Conservation (phyloP, 306 rosid species). For the Trifolium pratense region DNA sequence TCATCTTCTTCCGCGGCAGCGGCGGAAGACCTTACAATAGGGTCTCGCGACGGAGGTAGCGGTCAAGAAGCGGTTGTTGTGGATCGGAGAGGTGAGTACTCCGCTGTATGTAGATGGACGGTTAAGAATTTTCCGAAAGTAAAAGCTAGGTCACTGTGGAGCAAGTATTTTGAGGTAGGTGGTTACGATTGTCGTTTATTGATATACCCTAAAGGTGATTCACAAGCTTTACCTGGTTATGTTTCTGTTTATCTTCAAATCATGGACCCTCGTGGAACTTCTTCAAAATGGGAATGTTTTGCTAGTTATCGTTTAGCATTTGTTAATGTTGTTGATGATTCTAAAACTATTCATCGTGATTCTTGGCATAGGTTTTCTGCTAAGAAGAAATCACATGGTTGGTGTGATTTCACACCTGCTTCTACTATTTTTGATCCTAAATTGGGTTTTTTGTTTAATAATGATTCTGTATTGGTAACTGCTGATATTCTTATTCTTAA, state of each 20-base stretch:
- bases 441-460: conserved; percentile 69
- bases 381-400: conserved; percentile 97
- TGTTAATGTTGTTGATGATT: conserved; percentile 77
- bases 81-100: conserved; percentile 83
- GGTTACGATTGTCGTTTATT: conserved; percentile 96
- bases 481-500: conserved; percentile 88
- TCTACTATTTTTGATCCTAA: conserved; percentile 87
- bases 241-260: conserved; percentile 96
- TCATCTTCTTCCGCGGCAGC: conserved; percentile 71
- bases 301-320: conserved; percentile 93
- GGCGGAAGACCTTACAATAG: conserved; percentile 73
- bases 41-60: conserved; percentile 80
- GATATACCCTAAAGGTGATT: conserved; percentile 94
- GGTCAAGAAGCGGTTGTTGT: conserved; percentile 81
- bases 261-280: conserved; percentile 99
- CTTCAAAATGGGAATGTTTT: conserved; percentile 98
- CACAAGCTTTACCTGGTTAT: conserved; percentile 93
- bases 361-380: conserved; percentile 96
- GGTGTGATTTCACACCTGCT: conserved; percentile 98
- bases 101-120: conserved; percentile 95
- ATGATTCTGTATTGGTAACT: conserved; percentile 84
- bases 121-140: conserved; percentile 84
- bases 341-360: conserved; percentile 92
- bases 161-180: conserved; percentile 99
- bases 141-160: conserved; percentile 98